A percentile compares a stretch with the other conserved stretches of the same genome.
Evolutionary conservation across 2,329 filamentous ascomycete species (phyloP).

Genomic region (Dactylellina leptospora): DNA sequence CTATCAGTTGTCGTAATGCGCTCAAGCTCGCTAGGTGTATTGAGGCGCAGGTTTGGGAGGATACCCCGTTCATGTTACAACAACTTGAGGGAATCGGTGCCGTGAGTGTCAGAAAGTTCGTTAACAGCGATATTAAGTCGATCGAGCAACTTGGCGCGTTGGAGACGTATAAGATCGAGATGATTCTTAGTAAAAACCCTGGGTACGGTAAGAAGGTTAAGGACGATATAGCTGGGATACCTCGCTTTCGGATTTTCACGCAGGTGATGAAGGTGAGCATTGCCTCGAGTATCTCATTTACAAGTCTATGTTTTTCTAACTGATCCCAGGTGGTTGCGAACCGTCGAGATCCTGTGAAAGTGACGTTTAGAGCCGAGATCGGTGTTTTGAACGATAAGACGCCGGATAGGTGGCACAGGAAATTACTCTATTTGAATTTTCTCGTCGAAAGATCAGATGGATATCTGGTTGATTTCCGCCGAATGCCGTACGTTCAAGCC

Average conservation of each 20-base stretch:
- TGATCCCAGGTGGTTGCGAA: slow-evolving; percentile 59
- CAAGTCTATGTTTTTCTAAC: slow-evolving; percentile 12
- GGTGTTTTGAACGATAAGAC: slow-evolving; percentile 74
- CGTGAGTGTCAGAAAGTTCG: slow-evolving; percentile 77
- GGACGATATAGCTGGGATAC: slow-evolving; percentile 74
- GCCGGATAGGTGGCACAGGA: slow-evolving; percentile 71
- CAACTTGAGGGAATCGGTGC: slow-evolving; percentile 82
- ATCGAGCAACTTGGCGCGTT: slow-evolving; percentile 74
- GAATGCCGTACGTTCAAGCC: slow-evolving; percentile 64
- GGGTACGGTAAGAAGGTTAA: slow-evolving; percentile 80
- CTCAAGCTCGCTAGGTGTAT: slow-evolving; percentile 82
- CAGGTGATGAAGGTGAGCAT: slow-evolving; percentile 64
- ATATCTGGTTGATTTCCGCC: slow-evolving; percentile 72
- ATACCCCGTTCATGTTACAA: slow-evolving; percentile 78
- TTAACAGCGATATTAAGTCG: slow-evolving; percentile 73
- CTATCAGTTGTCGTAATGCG: slow-evolving; percentile 72
- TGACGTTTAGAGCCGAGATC: slow-evolving; percentile 73
- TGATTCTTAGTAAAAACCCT: slow-evolving; percentile 78
- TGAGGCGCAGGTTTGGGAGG: slow-evolving; percentile 81
- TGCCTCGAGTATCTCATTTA: background rate
- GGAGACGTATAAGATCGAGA: slow-evolving; percentile 78
- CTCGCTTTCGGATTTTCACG: slow-evolving; percentile 69
- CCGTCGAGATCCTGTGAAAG: slow-evolving; percentile 63
- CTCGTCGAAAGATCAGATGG: slow-evolving; percentile 77
- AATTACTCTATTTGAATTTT: slow-evolving; percentile 74